Conservation (phyloP, 2,329 filamentous ascomycete species). For the Claviceps pazoutovae region DNA sequence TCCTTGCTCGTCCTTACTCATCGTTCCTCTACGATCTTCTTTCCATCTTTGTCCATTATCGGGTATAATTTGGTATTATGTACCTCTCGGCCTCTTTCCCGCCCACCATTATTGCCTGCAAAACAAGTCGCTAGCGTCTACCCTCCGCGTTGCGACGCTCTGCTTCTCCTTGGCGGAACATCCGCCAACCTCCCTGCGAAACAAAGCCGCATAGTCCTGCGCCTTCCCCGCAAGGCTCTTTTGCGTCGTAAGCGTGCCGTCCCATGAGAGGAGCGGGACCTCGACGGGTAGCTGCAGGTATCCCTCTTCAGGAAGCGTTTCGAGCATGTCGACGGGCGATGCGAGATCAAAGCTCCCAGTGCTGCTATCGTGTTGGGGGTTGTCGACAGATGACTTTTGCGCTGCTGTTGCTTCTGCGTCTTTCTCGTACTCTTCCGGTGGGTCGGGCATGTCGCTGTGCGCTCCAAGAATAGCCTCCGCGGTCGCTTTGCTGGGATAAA, state of each 20-base stretch:
- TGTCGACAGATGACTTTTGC: constrained; percentile 9
- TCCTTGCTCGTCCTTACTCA: too few relatives aligned
- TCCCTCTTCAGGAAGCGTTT: constrained; percentile 31
- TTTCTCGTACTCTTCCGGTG: constrained; percentile 53
- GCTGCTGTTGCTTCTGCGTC: constrained; percentile 2
- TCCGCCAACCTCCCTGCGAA: constrained; percentile 52
- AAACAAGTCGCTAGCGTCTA: constrained; percentile 48
- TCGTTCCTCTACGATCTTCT: too few relatives aligned
- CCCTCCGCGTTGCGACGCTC: constrained; percentile 12
- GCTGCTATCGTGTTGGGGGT: constrained; percentile 18
- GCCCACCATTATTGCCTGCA: constrained; percentile 26
- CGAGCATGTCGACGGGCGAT: constrained; percentile 31
- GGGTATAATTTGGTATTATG: too few relatives aligned
- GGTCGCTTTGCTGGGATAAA: constrained; percentile 57
- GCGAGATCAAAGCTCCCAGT: constrained; percentile 26
- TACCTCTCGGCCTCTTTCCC: background rate
- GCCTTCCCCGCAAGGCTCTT: constrained; percentile 30
- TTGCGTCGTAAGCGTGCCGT: constrained; percentile 35
- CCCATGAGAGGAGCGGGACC: constrained; percentile 49
- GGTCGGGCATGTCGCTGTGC: constrained; percentile 59
- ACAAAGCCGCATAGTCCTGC: constrained; percentile 38
- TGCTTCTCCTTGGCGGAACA: constrained; percentile 31
- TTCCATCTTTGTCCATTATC: too few relatives aligned
- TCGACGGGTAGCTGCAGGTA: constrained; percentile 28
- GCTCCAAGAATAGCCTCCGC: constrained; percentile 50